Percentiles rank a stretch among this genome's conserved stretches.
Conservation (phyloP, 2,329 filamentous ascomycete species). For the Pseudogymnoascus sp. region DNA sequence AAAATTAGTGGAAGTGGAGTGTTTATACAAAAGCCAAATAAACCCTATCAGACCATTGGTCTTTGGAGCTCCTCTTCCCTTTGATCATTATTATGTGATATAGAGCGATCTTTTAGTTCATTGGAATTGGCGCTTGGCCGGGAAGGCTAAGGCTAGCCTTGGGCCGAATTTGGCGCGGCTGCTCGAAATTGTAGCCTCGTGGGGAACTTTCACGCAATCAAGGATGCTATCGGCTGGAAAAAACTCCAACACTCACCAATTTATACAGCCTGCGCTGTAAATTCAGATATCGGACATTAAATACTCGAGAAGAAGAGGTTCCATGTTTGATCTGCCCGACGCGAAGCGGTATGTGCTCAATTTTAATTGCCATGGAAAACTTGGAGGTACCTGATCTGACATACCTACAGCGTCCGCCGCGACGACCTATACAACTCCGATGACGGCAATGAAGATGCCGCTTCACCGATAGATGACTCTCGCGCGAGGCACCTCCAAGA, state of each 20-base stretch:
- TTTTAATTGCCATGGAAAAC: slow-evolving; percentile 8
- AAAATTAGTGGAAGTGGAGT: background rate
- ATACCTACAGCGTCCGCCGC: slow-evolving; percentile 42
- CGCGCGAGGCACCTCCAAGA: slow-evolving; percentile 16
- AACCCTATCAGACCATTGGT: background rate
- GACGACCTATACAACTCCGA: slow-evolving; percentile 40
- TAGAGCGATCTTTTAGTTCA: background rate
- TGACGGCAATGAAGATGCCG: slow-evolving; percentile 24
- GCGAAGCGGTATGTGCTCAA: slow-evolving; percentile 41
- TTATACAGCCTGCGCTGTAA: background rate
- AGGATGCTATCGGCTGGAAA: background rate
- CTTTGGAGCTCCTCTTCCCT: background rate
- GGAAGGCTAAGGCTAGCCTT: background rate
- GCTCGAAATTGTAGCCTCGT: background rate
- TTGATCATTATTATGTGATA: background rate
- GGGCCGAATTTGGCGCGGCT: background rate
- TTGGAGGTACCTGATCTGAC: slow-evolving; percentile 5
- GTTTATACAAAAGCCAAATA: background rate
- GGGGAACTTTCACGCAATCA: background rate
- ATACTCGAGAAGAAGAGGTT: slow-evolving; percentile 9
- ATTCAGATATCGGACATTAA: background rate
- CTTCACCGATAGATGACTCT: slow-evolving; percentile 31
- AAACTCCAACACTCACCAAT: background rate
- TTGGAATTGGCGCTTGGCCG: background rate
- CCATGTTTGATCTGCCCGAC: slow-evolving; percentile 46